Base-by-base conservation (phyloP, 164 flowering plant genomes). In the Tetrastigma voinierianum region DNA sequence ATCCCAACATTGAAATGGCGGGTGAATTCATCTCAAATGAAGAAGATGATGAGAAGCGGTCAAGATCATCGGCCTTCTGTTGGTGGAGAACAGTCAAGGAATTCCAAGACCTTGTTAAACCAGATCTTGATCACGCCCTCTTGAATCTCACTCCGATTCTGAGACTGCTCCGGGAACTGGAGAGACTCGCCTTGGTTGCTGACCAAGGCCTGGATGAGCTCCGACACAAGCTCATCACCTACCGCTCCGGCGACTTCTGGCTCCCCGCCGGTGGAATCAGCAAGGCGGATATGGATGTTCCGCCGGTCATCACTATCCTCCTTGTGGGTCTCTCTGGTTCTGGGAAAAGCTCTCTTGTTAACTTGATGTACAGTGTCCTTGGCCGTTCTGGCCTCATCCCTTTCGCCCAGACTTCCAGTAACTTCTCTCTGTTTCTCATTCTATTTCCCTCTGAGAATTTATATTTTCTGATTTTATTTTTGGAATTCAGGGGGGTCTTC, bases 341-440 rank as follows among this genome's bases (percentile, higher is more conserved):
- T 51, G 97, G 97, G 12, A 91, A 91, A 66, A 91, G 91, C 77
- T 83, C 97, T 24, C 76, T 89, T 25, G 70, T 87, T 1, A 89
- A 89, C 57, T 82, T 89, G 23, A 83, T 85, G 91, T 87, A 91
- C 77, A 83, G 89, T 54, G 90, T 89, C 58, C 81, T 89, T 40
- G 93, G 93, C 14, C 84, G 86, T 2, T 73, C 91, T 65, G 91
- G 97, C 0, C 78, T 86, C 54, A 77, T 89, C 40, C 95, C 90
- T 10, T 91, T 89, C 40, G 90, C 91, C 46, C 88, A 86, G 66
- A 86, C 93, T 3, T 85, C 89, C 56, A 68, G 66, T 43, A 2
- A 14, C 15, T 11, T 4, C 7, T 25, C 40, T 4, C 40, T 25
- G 0, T 25, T 6, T 25, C 32, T 25, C 40, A n/a, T n/a, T 25